Conservation (phyloP, 352 stramenopile species). For the Phytophthora rubi region DNA sequence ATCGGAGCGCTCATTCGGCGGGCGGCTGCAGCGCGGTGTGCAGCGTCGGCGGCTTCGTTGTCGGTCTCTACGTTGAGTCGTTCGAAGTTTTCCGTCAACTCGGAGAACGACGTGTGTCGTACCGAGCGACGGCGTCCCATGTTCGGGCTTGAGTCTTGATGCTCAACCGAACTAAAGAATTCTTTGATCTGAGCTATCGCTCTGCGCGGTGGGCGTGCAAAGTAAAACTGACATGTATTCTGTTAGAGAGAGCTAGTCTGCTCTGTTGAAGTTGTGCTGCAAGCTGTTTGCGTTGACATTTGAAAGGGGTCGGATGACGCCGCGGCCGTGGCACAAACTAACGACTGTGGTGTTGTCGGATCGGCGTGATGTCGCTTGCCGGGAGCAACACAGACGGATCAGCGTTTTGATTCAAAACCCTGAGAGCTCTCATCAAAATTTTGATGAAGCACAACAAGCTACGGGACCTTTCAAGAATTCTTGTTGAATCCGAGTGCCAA, state of each 20-base stretch:
- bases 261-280: not conserved
- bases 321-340: not conserved
- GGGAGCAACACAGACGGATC: not conserved
- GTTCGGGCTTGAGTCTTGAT: slow-evolving; percentile 1
- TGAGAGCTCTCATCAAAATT: no score
- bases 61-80: slow-evolving; percentile 6
- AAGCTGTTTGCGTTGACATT: not conserved
- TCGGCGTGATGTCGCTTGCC: not conserved
- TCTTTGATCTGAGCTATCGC: slow-evolving; percentile 13
- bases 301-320: not conserved
- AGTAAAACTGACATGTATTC: slow-evolving; percentile 1
- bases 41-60: not conserved
- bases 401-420: no score
- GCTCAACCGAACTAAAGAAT: slow-evolving; percentile 13
- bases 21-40: no score
- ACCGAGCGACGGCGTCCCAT: not conserved
- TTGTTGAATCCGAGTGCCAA: not conserved
- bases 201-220: not conserved
- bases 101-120: slow-evolving; percentile 11
- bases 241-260: not conserved
- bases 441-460: not conserved
- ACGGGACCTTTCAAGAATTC: not conserved
- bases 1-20: no score
- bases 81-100: slow-evolving; percentile 16
- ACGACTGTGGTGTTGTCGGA: not conserved